A percentile compares a stretch with the other conserved stretches of the same genome.
Evolutionary conservation across 805 yeast genomes (phyloP).

Genomic region (Ogataea parapolymorpha): DNA sequence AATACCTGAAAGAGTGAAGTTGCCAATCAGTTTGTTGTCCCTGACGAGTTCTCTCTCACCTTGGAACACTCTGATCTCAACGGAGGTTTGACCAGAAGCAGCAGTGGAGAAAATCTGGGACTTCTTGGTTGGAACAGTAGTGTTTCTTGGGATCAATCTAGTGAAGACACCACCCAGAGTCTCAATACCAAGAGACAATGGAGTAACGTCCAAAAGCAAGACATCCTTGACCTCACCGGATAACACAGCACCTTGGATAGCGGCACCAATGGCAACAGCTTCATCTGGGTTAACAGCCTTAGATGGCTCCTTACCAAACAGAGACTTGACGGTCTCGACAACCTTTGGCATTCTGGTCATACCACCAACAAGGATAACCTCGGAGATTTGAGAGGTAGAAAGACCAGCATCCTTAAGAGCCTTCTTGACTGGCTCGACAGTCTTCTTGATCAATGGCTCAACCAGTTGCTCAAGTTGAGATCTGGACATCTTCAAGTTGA

Average conservation of each 20-base stretch:
- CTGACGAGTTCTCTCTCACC: constrained; percentile 98
- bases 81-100: constrained; percentile 94
- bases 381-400: constrained; percentile 63
- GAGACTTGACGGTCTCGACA: constrained; percentile 53
- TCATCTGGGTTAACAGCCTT: constrained; percentile 85
- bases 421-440: constrained; percentile 69
- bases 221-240: constrained; percentile 83
- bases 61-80: constrained; percentile 97
- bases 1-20: constrained; percentile 91
- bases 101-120: constrained; percentile 96
- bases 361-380: constrained; percentile 79
- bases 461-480: constrained; percentile 66
- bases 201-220: constrained; percentile 75
- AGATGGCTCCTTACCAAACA: constrained; percentile 64
- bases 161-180: constrained; percentile 98
- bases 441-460: constrained; percentile 59
- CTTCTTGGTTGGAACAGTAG: constrained; percentile 95
- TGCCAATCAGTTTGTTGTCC: constrained; percentile 96
- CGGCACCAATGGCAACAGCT: constrained; percentile 90
- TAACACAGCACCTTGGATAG: constrained; percentile 82
- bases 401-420: constrained; percentile 74
- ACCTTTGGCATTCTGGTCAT: constrained; percentile 90
- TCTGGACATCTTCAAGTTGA: constrained; percentile 57
- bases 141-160: constrained; percentile 85
- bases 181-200: constrained; percentile 92